These are phyloP conservation scores for Botrytis aclada DNA, from an alignment of 2,329 filamentous ascomycete species.

Conservation along the genomic window DNA sequence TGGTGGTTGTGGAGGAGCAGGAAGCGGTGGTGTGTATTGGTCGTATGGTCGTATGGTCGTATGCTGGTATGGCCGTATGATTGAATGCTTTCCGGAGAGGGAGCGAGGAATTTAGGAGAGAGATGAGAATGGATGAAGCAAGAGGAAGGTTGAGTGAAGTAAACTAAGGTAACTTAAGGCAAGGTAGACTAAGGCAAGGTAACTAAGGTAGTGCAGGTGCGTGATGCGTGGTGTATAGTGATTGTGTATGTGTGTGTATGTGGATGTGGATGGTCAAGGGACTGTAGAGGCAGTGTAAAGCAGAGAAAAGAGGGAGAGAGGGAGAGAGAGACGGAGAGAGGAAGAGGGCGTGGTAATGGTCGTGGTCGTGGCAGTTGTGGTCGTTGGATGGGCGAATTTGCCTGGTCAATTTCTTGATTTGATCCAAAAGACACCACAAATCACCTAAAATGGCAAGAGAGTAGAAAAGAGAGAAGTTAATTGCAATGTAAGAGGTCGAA, in stretches of 20 bases:
- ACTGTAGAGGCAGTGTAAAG: not conserved
- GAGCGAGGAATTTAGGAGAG: not conserved
- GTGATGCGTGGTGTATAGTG: not conserved
- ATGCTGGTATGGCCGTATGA: not conserved
- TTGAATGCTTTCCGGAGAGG: not conserved
- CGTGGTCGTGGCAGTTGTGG: not conserved
- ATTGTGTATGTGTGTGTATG: not conserved
- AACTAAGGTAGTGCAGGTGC: constrained; percentile 1
- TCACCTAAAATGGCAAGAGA: not conserved
- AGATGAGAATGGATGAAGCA: not conserved
- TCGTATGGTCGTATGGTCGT: not conserved
- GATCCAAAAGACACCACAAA: not conserved
- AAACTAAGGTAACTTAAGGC: not conserved
- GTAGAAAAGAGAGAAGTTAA: not conserved
- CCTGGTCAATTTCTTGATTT: not conserved
- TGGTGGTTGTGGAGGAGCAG: not conserved
- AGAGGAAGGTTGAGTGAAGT: not conserved
- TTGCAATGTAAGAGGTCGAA: not conserved
- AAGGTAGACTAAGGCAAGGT: not conserved
- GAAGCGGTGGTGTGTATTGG: not conserved
- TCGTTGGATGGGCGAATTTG: not conserved
- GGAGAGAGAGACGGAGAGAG: not conserved
- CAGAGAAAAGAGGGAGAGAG: not conserved
- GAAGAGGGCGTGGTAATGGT: not conserved
- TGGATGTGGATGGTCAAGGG: not conserved